phyloP scores from a whole-genome alignment of 164 flowering plant genomes.

The Cinnamomum chago region DNA sequence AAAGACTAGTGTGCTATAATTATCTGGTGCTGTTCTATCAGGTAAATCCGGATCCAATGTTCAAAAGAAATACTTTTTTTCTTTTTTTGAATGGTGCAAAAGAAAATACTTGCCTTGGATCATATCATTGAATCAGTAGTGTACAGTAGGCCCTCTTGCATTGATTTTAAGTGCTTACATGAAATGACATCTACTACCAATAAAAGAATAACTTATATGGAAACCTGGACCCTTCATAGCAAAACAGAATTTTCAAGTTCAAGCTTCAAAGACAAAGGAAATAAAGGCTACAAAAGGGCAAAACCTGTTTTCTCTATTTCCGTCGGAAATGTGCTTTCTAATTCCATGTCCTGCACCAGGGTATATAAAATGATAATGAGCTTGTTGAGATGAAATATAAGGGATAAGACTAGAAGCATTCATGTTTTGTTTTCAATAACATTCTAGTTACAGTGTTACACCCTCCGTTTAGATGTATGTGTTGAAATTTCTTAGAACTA shows the following conservation, averaged over 20 bases:
- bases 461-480: background rate
- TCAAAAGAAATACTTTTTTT: no score
- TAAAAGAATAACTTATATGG: no score
- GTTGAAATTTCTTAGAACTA: background rate
- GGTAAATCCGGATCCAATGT: no score
- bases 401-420: background rate
- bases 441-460: background rate
- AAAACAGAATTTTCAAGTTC: background rate
- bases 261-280: background rate
- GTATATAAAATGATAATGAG: background rate
- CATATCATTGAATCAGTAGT: background rate
- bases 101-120: no score
- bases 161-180: background rate
- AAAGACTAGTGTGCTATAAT: no score
- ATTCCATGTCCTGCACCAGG: slow-evolving; percentile 46
- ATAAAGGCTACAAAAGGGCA: background rate
- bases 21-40: no score
- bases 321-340: slow-evolving; percentile 20
- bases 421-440: background rate
- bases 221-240: background rate
- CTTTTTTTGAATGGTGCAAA: no score
- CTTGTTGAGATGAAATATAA: background rate
- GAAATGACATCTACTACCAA: no score
- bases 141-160: background rate
- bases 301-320: slow-evolving; percentile 50